Conservation (phyloP, 2,329 filamentous ascomycete species). For the Rhexocercosporidium sp. region DNA sequence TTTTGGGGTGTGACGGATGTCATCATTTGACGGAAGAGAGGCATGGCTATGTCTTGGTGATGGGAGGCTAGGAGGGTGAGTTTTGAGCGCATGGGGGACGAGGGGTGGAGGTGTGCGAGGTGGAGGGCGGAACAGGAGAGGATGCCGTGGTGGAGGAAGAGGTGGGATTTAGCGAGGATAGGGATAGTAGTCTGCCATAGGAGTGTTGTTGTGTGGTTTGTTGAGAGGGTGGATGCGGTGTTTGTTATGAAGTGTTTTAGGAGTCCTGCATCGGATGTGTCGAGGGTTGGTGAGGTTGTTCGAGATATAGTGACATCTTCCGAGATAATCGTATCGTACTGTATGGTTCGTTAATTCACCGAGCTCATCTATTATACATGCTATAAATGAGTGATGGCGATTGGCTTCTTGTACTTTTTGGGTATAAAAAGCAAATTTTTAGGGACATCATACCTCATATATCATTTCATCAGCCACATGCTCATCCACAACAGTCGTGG, state of each 20-base stretch:
- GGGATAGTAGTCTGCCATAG: conserved; percentile 20
- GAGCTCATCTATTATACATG: not conserved
- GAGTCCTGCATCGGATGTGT: conserved; percentile 31
- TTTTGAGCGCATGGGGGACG: not conserved
- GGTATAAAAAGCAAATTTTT: too few species aligned
- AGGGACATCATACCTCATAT: not conserved
- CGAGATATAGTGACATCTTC: not conserved
- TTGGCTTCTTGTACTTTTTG: not conserved
- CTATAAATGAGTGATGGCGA: not conserved
- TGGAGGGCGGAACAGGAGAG: conserved; percentile 42
- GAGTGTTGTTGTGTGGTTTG: not conserved
- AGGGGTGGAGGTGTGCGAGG: conserved; percentile 15
- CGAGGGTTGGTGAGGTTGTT: not conserved
- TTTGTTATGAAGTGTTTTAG: conserved; percentile 26
- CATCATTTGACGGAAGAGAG: conserved; percentile 23
- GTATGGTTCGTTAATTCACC: not conserved
- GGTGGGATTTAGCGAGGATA: conserved; percentile 40
- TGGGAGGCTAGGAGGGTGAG: conserved; percentile 14
- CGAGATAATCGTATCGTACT: not conserved
- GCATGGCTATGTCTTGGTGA: conserved; percentile 27
- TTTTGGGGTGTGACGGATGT: conserved; percentile 16
- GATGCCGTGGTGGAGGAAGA: conserved; percentile 26
- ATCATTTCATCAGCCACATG: not conserved
- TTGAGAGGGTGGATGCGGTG: conserved; percentile 44
- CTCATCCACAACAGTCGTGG: not conserved